These are phyloP conservation scores for Dactylella cylindrospora DNA, from an alignment of 2,329 filamentous ascomycete genomes.

Conservation along the genomic window DNA sequence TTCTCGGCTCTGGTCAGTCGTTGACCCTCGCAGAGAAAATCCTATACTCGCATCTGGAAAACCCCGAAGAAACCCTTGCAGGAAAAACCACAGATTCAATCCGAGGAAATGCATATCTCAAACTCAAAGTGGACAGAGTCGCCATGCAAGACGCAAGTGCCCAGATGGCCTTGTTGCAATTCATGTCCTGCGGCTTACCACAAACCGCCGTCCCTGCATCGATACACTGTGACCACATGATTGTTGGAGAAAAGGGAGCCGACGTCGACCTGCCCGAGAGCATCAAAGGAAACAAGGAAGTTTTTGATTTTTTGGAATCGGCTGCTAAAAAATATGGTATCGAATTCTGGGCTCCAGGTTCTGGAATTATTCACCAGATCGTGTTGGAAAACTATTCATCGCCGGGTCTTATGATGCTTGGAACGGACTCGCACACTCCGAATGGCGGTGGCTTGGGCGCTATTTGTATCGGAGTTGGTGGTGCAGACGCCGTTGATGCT, in stretches of 20 bases:
- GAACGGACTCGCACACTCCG: slow-evolving; percentile 94
- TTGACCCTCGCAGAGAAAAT: slow-evolving; percentile 97
- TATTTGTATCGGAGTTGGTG: slow-evolving; percentile 94
- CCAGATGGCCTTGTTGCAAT: slow-evolving; percentile 97
- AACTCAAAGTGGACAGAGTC: slow-evolving; percentile 94
- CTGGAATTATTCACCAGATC: slow-evolving; percentile 95
- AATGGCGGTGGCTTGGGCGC: slow-evolving; percentile 94
- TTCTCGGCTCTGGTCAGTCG: slow-evolving; percentile 65
- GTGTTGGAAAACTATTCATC: slow-evolving; percentile 96
- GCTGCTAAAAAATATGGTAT: slow-evolving; percentile 89
- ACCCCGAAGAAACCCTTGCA: slow-evolving; percentile 77
- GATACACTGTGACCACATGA: slow-evolving; percentile 99
- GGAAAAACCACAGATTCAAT: slow-evolving; percentile 83
- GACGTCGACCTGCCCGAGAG: slow-evolving; percentile 80
- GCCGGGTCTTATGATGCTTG: slow-evolving; percentile 98
- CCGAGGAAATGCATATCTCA: slow-evolving; percentile 85
- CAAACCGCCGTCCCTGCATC: slow-evolving; percentile 91
- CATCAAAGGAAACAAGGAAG: slow-evolving; percentile 90
- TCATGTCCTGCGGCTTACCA: slow-evolving; percentile 93
- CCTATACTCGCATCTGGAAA: slow-evolving; percentile 90
- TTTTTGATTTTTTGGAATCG: slow-evolving; percentile 95
- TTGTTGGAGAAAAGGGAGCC: slow-evolving; percentile 89
- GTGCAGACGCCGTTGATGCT: slow-evolving; percentile 94
- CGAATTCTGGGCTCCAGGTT: slow-evolving; percentile 92
- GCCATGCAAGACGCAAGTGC: slow-evolving; percentile 99